Base-by-base conservation (phyloP, 768 basidiomycete genomes). In the Russula griseocarnosa region DNA sequence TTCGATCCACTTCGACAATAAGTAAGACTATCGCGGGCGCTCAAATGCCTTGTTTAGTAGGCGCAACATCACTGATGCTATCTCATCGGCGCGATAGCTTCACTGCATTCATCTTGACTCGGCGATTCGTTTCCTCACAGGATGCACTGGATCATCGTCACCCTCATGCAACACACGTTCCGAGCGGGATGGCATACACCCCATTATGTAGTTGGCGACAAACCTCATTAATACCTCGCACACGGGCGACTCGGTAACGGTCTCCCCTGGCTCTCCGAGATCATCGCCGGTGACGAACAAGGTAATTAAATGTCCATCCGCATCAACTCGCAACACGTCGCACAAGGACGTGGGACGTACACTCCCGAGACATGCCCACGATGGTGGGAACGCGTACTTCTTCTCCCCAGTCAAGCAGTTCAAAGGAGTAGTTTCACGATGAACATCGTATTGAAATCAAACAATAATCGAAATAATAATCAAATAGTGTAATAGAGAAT, bases 81-180 rank as follows among this genome's bases (percentile, higher is more conserved):
- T 40, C 38, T 49, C 38, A 61, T 61, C 59, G 16, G 40, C 47
- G 46, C 11, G 40, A 65, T 42, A 20, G 55, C 38, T 44, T 56
- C 59, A 61, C 50, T 52, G 59, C 49, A 56, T 65, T 46, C 18
- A 47, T 61, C 49, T 7, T 16, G 28, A 26, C 49, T 51, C 60
- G 59, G 63, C 40, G 38, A 59, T 55, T 46, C n/a, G 47, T 56
- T 55, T 46, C 28, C 47, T 56, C 32, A 34, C 50, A 55, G 34
- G 20, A 49, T 60, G 59, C 47, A 54, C 55, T 65, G 64, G 59
- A 61, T 61, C 60, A 36, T 65, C 64, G 64, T 46, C 64, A n/a
- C 32, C 64, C 64, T 65, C 64, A 52, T 57, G 64, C 9, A 40
- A 32, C 6, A 55, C 60, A 61, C 60, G 55, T 61, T 61, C 55